Conservation (phyloP, 345 rosid genomes). For the Cardamine chenopodiifolia region DNA sequence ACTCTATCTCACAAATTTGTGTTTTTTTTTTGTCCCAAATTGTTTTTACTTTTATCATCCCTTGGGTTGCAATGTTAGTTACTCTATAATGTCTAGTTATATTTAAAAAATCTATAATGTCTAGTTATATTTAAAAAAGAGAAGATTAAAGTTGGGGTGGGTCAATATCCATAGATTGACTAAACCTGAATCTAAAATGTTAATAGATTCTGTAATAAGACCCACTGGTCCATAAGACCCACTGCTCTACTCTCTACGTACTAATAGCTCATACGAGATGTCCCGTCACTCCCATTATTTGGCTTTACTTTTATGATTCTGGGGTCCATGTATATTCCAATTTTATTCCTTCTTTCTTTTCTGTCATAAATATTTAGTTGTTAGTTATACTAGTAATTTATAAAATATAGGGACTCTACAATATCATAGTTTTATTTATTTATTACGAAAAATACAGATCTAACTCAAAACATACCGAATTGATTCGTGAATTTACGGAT, state of each 20-base stretch:
- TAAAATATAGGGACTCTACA: no score
- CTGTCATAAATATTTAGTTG: background rate
- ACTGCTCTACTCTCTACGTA: slow-evolving; percentile 35
- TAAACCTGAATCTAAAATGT: slow-evolving; percentile 34
- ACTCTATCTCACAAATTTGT: background rate
- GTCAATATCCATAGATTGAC: slow-evolving; percentile 38
- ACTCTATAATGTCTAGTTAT: background rate
- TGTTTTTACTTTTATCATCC: background rate
- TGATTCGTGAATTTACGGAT: background rate
- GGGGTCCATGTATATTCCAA: slow-evolving; percentile 28
- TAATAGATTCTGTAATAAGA: slow-evolving; percentile 37
- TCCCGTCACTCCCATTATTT: slow-evolving; percentile 41
- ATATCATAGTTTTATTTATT: background rate
- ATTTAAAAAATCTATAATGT: background rate
- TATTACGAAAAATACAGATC: background rate
- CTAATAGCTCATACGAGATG: slow-evolving; percentile 37
- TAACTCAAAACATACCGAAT: no score
- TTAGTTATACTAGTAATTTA: no score
- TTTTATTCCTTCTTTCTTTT: slow-evolving; percentile 9
- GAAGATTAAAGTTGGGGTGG: slow-evolving; percentile 4
- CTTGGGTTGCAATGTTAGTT: background rate
- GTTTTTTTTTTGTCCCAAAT: background rate
- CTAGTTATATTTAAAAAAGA: background rate
- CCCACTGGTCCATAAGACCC: slow-evolving; percentile 42
- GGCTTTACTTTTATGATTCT: slow-evolving; percentile 33